Percentiles rank a stretch among this genome's conserved stretches.
Evolutionary conservation across 176 grass and related monocot genomes (phyloP).

Genomic region (Carex pumila): DNA sequence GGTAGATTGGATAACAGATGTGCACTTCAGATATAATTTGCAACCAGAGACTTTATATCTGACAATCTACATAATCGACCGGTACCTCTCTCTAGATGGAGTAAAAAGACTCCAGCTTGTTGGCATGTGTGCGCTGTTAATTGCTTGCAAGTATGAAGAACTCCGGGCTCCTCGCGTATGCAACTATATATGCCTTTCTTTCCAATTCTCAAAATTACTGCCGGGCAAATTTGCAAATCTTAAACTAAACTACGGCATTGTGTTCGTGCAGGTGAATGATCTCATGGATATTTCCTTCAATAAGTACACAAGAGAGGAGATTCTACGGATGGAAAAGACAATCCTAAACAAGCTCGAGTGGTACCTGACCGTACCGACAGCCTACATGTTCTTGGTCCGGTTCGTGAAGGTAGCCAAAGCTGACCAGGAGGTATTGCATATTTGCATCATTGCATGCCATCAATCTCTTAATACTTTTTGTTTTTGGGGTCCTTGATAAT

Average conservation of each 20-base stretch:
- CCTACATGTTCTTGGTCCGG: conserved; percentile 63
- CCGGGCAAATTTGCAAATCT: background rate
- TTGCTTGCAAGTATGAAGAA: conserved; percentile 92
- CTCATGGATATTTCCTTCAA: conserved; percentile 72
- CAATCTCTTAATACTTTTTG: background rate
- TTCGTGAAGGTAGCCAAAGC: conserved; percentile 56
- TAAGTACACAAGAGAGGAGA: conserved; percentile 58
- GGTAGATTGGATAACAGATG: conserved; percentile 84
- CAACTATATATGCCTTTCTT: background rate
- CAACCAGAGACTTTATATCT: conserved; percentile 81
- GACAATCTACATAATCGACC: conserved; percentile 58
- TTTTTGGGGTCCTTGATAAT: background rate
- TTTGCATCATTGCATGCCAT: background rate
- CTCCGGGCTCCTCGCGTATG: conserved; percentile 75
- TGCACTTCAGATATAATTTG: conserved; percentile 75
- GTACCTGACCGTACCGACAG: conserved; percentile 81
- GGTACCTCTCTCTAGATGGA: conserved; percentile 53
- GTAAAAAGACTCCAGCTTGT: conserved; percentile 66
- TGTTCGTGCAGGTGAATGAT: conserved; percentile 56
- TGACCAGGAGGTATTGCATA: conserved; percentile 48
- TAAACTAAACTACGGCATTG: background rate
- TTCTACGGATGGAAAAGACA: conserved; percentile 72
- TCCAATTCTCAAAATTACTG: background rate
- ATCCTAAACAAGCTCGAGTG: conserved; percentile 82
- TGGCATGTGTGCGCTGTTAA: conserved; percentile 66